A percentile compares a stretch with the other conserved stretches of the same genome.
These are phyloP conservation scores for Haplographium delicatum DNA, from an alignment of 495 filamentous ascomycete species.

Conservation along the genomic window DNA sequence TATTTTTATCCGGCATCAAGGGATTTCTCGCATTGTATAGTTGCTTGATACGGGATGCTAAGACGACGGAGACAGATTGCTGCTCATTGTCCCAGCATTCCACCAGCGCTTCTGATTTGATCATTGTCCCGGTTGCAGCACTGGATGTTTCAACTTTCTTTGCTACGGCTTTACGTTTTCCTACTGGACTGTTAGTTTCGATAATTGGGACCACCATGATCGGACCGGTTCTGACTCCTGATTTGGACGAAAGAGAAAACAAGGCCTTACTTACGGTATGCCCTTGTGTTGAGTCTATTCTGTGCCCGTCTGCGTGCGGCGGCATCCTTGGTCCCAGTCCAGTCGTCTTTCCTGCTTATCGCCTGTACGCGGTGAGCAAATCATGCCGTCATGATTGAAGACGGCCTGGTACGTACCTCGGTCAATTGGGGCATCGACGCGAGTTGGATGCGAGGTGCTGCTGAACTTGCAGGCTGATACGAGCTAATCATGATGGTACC, in stretches of 20 bases:
- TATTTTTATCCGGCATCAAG: slow-evolving; percentile 23
- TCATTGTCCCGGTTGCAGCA: slow-evolving; percentile 18
- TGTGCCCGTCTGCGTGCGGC: slow-evolving; percentile 24
- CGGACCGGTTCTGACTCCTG: slow-evolving; percentile 14
- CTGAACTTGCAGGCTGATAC: slow-evolving; percentile 31
- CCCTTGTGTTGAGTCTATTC: slow-evolving; percentile 40
- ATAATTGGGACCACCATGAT: slow-evolving; percentile 15
- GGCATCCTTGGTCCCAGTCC: slow-evolving; percentile 38
- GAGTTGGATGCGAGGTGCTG: slow-evolving; percentile 31
- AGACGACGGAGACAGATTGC: slow-evolving; percentile 31
- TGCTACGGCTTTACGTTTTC: slow-evolving; percentile 34
- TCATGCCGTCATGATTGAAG: slow-evolving; percentile 22
- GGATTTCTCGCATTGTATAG: slow-evolving; percentile 32
- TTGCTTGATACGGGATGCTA: slow-evolving; percentile 35
- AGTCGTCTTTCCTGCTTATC: slow-evolving; percentile 35
- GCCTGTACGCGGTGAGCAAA: slow-evolving; percentile 30
- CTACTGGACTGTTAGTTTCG: slow-evolving; percentile 28
- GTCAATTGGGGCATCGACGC: slow-evolving; percentile 36
- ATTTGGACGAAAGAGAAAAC: slow-evolving; percentile 22
- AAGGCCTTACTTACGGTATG: slow-evolving; percentile 35
- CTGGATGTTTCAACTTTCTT: slow-evolving; percentile 28
- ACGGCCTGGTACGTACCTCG: slow-evolving; percentile 29
- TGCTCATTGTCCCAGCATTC: slow-evolving; percentile 35
- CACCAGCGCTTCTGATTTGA: slow-evolving; percentile 31
- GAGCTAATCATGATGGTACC: slow-evolving; percentile 30